Evolutionary conservation across 257 asterid species (phyloP).

Genomic region (Paraleonurus japonicus): DNA sequence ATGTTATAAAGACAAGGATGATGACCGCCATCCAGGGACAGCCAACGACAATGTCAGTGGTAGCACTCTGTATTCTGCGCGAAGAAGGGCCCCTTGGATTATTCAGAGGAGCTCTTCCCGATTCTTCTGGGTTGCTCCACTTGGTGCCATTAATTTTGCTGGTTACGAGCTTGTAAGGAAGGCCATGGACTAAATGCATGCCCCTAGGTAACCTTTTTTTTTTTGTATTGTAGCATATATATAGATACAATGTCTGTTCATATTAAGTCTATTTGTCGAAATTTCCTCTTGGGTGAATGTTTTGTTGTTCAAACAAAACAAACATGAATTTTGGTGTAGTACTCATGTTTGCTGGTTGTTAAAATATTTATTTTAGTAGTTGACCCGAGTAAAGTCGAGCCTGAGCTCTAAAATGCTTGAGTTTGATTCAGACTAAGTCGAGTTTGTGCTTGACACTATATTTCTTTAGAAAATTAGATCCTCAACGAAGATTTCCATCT

Average conservation of each 20-base stretch:
- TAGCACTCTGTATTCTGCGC: constrained; percentile 54
- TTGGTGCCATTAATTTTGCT: constrained; percentile 92
- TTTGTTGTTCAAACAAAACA: no score
- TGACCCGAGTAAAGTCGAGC: neutral
- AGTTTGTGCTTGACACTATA: neutral
- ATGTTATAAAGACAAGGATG: constrained; percentile 84
- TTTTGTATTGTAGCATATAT: neutral
- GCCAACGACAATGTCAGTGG: constrained; percentile 39
- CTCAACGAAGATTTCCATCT: neutral
- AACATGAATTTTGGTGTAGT: neutral
- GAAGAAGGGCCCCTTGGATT: constrained; percentile 73
- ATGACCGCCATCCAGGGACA: constrained; percentile 70
- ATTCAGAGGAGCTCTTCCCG: constrained; percentile 81
- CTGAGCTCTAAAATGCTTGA: neutral
- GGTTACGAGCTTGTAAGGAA: constrained; percentile 79
- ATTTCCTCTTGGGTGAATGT: neutral
- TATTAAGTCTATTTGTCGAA: neutral
- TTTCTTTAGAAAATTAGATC: neutral
- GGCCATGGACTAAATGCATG: constrained; percentile 55
- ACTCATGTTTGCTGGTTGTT: neutral
- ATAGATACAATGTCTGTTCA: neutral
- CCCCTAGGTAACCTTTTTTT: neutral
- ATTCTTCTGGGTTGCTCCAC: constrained; percentile 92
- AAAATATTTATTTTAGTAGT: neutral
- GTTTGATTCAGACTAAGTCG: neutral